Evolutionary conservation across 495 filamentous ascomycete genomes (phyloP), one percentile per base, ranked within the genome.

Genomic region (Aspergillus heteromorphus): DNA sequence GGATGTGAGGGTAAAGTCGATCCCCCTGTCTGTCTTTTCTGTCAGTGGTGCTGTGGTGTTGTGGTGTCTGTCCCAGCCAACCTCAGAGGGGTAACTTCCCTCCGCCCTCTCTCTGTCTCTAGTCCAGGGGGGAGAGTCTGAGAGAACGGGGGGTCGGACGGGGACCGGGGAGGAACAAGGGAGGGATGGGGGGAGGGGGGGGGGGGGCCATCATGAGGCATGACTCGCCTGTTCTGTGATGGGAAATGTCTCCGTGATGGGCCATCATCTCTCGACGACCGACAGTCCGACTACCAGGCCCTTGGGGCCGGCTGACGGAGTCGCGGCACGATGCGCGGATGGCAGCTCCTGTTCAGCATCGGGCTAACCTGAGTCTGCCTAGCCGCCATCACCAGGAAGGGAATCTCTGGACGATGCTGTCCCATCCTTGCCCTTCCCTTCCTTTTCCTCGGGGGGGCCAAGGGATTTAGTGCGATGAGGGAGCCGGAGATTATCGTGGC

Each of bases 401-500:
- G 54, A 58, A 60, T 60, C 48, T 56, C 36, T 57, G 57, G 56
- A 59, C 58, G 56, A 61, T 55, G n/a, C n/a, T n/a, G n/a, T 54
- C 47, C 45, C 55, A 41, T 50, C 45, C 43, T 51, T 54, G 49
- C 49, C 45, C 43, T 51, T 54, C 49, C 49, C 55, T 31, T 55
- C 52, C 54, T 58, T 55, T 53, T 50, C 48, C 9, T 29, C n/a
- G 43, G 58, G 58, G 58, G 55, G 48, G 55, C 61, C 53, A 64
- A 60, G 58, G 40, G 30, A 42, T 42, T 49, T 61, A 61, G 56
- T 50, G 55, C 21, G 23, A 10, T 57, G 56, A 49, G 56, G 49
- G 51, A 57, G 54, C 58, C 62, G 62, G 62, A 65, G 58, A 61
- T 65, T 65, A 61, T 65, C 58, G 58, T 61, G 58, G 62, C 50